Evolutionary conservation across 2,329 filamentous ascomycete species (phyloP).

Genomic region (Trichophyton simii): DNA sequence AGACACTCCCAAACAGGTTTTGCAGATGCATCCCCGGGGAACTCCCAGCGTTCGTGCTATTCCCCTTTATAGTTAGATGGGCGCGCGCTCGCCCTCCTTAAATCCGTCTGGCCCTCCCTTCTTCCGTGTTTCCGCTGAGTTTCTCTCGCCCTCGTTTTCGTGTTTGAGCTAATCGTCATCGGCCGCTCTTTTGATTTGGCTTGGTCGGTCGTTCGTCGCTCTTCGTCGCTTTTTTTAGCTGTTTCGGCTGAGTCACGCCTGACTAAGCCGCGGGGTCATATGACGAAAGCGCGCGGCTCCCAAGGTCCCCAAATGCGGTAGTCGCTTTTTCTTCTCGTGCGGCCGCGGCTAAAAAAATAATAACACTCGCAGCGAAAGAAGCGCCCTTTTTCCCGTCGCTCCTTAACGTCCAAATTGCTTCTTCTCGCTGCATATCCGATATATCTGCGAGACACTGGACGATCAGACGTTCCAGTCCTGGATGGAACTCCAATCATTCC

Average conservation of each 20-base stretch:
- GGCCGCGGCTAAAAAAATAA: slow-evolving; percentile 1
- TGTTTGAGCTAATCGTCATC: not conserved
- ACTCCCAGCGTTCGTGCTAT: not conserved
- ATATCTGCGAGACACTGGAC: not conserved
- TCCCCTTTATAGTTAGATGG: too few species aligned
- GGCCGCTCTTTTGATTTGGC: not conserved
- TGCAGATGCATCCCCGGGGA: not conserved
- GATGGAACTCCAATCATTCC: not conserved
- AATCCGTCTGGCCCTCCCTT: too few species aligned
- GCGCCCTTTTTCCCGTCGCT: not conserved
- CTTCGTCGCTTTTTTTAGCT: not conserved
- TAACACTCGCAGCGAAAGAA: not conserved
- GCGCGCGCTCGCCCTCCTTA: too few species aligned
- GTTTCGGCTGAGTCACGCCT: not conserved
- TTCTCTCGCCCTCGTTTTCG: not conserved
- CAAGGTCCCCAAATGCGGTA: slow-evolving; percentile 8
- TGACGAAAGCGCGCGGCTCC: slow-evolving; percentile 2
- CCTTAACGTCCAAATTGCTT: not conserved
- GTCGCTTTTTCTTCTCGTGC: not conserved
- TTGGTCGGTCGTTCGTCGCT: not conserved
- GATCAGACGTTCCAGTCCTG: not conserved
- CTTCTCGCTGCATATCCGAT: not conserved
- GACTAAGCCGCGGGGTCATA: slow-evolving; percentile 1
- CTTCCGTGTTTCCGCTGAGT: too few species aligned
- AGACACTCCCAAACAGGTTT: not conserved